Percentiles rank a stretch among this genome's conserved stretches.
Conservation (phyloP, 169 alveolate genomes). For the Nephromyces sp. region DNA sequence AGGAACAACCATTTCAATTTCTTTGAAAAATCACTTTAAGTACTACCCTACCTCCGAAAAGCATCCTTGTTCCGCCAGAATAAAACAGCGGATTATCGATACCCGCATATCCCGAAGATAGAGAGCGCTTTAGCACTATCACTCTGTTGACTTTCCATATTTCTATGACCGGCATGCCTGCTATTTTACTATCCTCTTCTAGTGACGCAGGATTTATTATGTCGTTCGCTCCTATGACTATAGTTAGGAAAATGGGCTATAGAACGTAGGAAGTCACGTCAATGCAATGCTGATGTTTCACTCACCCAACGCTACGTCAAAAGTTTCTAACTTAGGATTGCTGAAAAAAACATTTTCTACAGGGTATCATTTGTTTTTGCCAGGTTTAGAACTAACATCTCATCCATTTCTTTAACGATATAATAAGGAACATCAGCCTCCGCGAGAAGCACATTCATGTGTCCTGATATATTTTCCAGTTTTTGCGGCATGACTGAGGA, state of each 20-base stretch:
- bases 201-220: slow-evolving; percentile 83
- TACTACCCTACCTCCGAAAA: slow-evolving; percentile 79
- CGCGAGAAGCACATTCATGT: slow-evolving; percentile 87
- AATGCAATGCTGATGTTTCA: not conserved
- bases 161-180: slow-evolving; percentile 90
- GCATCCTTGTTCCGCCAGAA: slow-evolving; percentile 67
- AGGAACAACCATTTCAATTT: not conserved
- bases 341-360: not conserved
- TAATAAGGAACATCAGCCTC: slow-evolving; percentile 88
- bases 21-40: too few species aligned
- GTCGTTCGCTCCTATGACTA: slow-evolving; percentile 89
- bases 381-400: too few species aligned
- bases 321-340: not conserved
- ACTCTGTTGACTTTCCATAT: slow-evolving; percentile 80
- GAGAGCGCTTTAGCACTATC: slow-evolving; percentile 76
- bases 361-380: not conserved
- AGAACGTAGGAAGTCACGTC: slow-evolving; percentile 5
- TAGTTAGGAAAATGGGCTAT: slow-evolving; percentile 63
- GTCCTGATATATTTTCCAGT: slow-evolving; percentile 58
- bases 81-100: slow-evolving; percentile 84
- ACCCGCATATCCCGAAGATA: slow-evolving; percentile 88
- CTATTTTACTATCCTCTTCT: slow-evolving; percentile 71
- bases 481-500: not conserved
- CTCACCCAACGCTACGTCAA: not conserved
- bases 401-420: slow-evolving; percentile 85